A percentile compares a stretch with the other conserved stretches of the same genome.
phyloP scores from a whole-genome alignment of 768 basidiomycete genomes.

The Neoboletus magnificus region DNA sequence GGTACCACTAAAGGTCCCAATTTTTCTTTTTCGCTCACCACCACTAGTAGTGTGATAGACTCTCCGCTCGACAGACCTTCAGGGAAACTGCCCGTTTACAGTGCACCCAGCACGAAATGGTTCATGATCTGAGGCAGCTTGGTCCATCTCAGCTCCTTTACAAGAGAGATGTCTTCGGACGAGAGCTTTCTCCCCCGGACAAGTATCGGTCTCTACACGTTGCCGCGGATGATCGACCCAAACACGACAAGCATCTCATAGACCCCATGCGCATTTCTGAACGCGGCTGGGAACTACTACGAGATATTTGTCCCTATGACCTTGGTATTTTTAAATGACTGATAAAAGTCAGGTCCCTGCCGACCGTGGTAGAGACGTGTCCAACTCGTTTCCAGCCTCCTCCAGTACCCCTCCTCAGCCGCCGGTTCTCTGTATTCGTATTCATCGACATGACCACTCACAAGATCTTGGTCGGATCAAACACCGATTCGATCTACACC shows the following conservation, averaged over 20 bases:
- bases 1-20: too few species aligned
- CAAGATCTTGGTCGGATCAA: conserved; percentile 61
- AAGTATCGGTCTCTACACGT: neutral
- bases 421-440: too few species aligned
- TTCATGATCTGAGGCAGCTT: too few species aligned
- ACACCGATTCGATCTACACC: conserved; percentile 59
- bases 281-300: neutral
- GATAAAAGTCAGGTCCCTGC: neutral
- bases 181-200: neutral
- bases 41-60: too few species aligned
- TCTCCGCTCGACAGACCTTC: too few species aligned
- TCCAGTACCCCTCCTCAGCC: neutral
- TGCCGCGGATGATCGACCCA: neutral
- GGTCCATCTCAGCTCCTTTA: neutral
- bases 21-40: too few species aligned
- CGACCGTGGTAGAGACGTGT: neutral
- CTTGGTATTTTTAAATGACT: neutral
- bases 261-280: too few species aligned
- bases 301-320: neutral
- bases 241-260: neutral
- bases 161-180: neutral
- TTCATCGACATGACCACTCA: conserved; percentile 14
- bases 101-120: too few species aligned
- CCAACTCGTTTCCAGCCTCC: neutral
- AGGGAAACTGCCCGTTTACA: too few species aligned